Conservation (phyloP, 306 rosid genomes). For the Casuarina equisetifolia region DNA sequence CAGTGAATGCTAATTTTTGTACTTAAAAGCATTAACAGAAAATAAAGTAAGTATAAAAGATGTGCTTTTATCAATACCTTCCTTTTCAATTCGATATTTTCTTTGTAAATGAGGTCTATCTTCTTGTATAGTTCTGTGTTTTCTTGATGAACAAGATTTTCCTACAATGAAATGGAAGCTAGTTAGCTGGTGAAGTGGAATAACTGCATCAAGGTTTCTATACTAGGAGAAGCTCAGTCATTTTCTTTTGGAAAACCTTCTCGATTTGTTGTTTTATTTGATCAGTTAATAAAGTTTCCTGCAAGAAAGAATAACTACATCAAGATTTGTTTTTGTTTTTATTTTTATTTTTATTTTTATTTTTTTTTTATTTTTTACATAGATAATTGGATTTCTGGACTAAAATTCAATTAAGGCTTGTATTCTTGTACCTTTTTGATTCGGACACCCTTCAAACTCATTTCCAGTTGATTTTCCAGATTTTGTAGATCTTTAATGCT, state of each 20-base stretch:
- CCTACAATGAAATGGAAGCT: constrained; percentile 22
- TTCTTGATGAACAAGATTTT: constrained; percentile 34
- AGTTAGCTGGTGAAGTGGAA: neutral
- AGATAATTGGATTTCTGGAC: too few species aligned
- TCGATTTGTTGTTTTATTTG: constrained; percentile 43
- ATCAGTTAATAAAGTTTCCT: constrained; percentile 45
- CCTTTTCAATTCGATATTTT: constrained; percentile 32
- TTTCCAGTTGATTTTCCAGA: too few species aligned
- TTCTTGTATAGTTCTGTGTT: constrained; percentile 14
- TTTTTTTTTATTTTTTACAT: too few species aligned
- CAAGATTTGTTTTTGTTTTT: too few species aligned
- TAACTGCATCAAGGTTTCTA: too few species aligned
- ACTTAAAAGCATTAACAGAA: neutral
- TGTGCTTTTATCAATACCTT: constrained; percentile 29
- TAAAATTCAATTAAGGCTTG: too few species aligned
- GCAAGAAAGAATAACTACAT: constrained; percentile 7
- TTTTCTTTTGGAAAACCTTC: constrained; percentile 33
- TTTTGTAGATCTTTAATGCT: too few species aligned
- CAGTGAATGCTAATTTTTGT: neutral
- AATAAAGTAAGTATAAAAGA: neutral
- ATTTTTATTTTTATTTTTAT: too few species aligned
- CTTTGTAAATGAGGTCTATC: constrained; percentile 24
- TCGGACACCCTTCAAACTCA: too few species aligned
- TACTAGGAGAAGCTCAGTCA: neutral
- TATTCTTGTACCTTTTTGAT: too few species aligned